These are phyloP conservation scores for Linum lewisii DNA, from an alignment of 345 rosid species.

Conservation along the genomic window DNA sequence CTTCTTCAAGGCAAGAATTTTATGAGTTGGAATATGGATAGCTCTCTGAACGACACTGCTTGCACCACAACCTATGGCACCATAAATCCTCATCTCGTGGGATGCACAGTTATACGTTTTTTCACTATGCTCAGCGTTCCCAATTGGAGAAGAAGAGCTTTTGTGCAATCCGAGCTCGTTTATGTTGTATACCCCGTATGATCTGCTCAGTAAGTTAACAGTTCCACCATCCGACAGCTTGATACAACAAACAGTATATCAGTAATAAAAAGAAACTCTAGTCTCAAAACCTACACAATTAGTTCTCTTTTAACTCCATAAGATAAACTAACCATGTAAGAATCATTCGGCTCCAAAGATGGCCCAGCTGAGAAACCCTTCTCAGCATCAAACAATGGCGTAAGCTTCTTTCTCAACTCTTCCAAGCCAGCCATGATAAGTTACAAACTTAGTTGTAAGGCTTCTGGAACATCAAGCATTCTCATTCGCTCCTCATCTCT, in stretches of 20 bases:
- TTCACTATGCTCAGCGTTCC: constrained; percentile 49
- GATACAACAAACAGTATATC: constrained; percentile 12
- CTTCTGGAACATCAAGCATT: neutral
- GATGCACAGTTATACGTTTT: constrained; percentile 86
- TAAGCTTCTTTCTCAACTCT: constrained; percentile 70
- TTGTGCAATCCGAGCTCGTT: constrained; percentile 89
- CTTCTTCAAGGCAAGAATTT: constrained; percentile 81
- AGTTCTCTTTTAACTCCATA: neutral
- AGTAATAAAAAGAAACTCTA: neutral
- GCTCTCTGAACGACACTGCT: constrained; percentile 98
- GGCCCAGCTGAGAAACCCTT: constrained; percentile 74
- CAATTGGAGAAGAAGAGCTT: constrained; percentile 49
- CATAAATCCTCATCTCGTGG: constrained; percentile 79
- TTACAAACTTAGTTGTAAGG: constrained; percentile 6
- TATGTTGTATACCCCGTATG: constrained; percentile 86
- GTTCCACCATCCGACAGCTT: constrained; percentile 89
- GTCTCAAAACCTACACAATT: neutral
- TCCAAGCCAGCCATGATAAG: constrained; percentile 80
- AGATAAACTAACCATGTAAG: constrained; percentile 46
- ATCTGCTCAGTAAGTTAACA: constrained; percentile 85
- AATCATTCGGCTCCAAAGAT: constrained; percentile 55
- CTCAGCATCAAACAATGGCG: constrained; percentile 88
- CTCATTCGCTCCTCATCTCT: neutral
- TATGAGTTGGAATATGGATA: constrained; percentile 77
- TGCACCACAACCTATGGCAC: constrained; percentile 93